Percentiles rank a stretch among this genome's conserved stretches.
Conservation (phyloP, 768 basidiomycete species). For the Suillus paluster region DNA sequence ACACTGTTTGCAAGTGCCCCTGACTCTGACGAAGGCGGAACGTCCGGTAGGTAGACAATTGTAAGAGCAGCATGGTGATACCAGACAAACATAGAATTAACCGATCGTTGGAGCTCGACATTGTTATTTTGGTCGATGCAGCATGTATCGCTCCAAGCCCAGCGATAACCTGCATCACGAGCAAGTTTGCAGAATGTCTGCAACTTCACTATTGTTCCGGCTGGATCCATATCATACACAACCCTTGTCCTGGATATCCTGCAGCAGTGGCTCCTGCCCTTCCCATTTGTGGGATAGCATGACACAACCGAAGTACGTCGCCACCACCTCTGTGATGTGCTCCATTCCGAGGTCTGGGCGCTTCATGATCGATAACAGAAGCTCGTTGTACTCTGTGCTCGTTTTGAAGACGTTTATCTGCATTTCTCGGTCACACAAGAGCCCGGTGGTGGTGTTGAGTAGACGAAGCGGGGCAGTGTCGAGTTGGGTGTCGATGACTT, state of each 20-base stretch:
- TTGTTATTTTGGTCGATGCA: constrained; percentile 36
- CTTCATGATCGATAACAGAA: background rate
- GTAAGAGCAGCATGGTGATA: constrained; percentile 30
- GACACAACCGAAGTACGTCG: constrained; percentile 1
- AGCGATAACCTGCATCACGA: constrained; percentile 14
- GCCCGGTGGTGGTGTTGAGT: constrained; percentile 10
- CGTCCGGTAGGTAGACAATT: constrained; percentile 29
- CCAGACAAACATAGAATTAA: constrained; percentile 36
- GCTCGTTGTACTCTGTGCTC: background rate
- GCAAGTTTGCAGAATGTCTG: constrained; percentile 13
- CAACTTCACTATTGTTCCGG: background rate
- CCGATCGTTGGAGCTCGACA: constrained; percentile 33
- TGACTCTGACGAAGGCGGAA: constrained; percentile 13
- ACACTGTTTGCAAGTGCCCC: constrained; percentile 20
- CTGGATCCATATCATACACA: background rate
- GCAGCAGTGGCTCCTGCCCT: constrained; percentile 2
- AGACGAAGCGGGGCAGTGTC: constrained; percentile 8
- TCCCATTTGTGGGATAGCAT: constrained; percentile 9
- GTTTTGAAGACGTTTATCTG: background rate
- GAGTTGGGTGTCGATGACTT: background rate
- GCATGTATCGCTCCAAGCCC: constrained; percentile 30
- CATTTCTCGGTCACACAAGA: constrained; percentile 2
- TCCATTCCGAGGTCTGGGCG: background rate
- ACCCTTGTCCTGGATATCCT: background rate
- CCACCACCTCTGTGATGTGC: background rate